phyloP scores from a whole-genome alignment of 2,329 filamentous ascomycete genomes.

The Sclerotiophoma versabilis region DNA sequence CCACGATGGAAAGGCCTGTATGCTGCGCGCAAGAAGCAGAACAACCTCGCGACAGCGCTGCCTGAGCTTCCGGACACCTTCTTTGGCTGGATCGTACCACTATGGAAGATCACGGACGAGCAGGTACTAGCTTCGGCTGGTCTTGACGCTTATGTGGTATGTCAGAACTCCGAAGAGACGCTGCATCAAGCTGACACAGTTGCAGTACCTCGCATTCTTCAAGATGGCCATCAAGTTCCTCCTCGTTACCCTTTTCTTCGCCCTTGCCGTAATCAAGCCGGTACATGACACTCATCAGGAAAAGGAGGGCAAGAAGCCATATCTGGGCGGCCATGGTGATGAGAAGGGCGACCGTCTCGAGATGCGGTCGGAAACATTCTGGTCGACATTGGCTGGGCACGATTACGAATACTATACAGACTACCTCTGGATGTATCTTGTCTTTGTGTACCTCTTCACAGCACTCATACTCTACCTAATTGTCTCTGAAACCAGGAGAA shows the following conservation, averaged over 20 bases:
- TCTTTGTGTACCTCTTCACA: conserved; percentile 95
- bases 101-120: conserved; percentile 86
- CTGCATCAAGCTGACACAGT: conserved; percentile 9
- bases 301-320: conserved; percentile 33
- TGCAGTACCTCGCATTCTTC: conserved; percentile 87
- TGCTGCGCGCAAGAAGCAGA: conserved; percentile 82
- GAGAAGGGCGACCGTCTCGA: conserved; percentile 25
- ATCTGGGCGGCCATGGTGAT: conserved; percentile 19
- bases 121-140: conserved; percentile 90
- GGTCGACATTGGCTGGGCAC: conserved; percentile 25
- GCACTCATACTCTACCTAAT: conserved; percentile 82
- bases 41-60: conserved; percentile 68
- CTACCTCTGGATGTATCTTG: conserved; percentile 90
- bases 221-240: conserved; percentile 92
- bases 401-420: conserved; percentile 55
- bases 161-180: conserved; percentile 34
- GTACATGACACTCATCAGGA: conserved; percentile 74
- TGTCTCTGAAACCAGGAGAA: conserved; percentile 79
- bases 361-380: conserved; percentile 24
- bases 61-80: conserved; percentile 83
- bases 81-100: conserved; percentile 89
- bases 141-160: conserved; percentile 89
- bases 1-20: conserved; percentile 93
- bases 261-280: conserved; percentile 79
- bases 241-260: conserved; percentile 79